These are phyloP conservation scores for Debaryomyces nepalensis DNA, from an alignment of 1,139 yeast species.

Conservation along the genomic window DNA sequence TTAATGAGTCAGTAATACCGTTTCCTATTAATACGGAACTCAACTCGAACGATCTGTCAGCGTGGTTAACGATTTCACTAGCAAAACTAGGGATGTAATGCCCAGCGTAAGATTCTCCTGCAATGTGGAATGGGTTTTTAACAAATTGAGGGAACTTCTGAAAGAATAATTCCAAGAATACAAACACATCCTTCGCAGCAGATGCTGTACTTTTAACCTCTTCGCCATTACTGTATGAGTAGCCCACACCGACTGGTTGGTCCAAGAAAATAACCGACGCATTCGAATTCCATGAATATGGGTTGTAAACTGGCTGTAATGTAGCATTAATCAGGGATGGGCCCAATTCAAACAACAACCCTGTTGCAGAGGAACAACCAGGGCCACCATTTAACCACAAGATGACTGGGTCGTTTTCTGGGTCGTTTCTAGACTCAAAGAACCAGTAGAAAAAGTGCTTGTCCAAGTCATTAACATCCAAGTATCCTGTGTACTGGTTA, in stretches of 20 bases:
- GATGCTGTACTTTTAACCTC: conserved; percentile 64
- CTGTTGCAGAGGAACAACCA: conserved; percentile 64
- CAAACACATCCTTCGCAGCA: conserved; percentile 80
- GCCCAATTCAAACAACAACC: conserved; percentile 90
- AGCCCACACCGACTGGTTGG: conserved; percentile 93
- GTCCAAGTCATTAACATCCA: conserved; percentile 57
- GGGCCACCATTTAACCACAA: conserved; percentile 55
- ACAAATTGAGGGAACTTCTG: conserved; percentile 69
- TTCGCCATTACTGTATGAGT: conserved; percentile 65
- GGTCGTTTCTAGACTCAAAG: conserved; percentile 90
- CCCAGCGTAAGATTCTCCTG: conserved; percentile 91
- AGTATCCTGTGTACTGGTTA: conserved; percentile 67
- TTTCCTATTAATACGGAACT: conserved; percentile 79
- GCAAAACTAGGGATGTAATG: conserved; percentile 86
- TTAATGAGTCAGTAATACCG: conserved; percentile 77
- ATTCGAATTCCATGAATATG: conserved; percentile 84
- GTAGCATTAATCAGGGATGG: conserved; percentile 74
- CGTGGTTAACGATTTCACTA: conserved; percentile 66
- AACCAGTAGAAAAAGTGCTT: conserved; percentile 89
- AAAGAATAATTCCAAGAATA: conserved; percentile 76
- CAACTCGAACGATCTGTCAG: conserved; percentile 69
- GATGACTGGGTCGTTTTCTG: conserved; percentile 79
- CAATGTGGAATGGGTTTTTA: conserved; percentile 70
- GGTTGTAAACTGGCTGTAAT: conserved; percentile 74
- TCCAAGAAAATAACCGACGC: conserved; percentile 92